Base-by-base conservation (phyloP, 2,329 filamentous ascomycete species). In the Phaeomoniella chlamydospora region DNA sequence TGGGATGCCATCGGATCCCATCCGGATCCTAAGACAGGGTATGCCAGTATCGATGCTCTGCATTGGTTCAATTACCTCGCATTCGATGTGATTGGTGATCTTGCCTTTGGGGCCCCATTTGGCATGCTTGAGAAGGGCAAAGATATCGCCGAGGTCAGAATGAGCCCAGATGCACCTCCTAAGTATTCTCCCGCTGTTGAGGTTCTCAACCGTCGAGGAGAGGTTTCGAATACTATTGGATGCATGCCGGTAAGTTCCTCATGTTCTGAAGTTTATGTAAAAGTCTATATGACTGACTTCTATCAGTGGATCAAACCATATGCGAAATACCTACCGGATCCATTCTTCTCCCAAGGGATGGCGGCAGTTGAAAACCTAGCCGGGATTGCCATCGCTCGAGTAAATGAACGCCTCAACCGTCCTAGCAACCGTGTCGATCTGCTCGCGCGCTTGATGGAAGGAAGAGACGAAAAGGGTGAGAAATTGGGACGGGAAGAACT, bases 171-270 rank as follows among this genome's bases (percentile, higher is more conserved):
- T 40, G 64, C 68, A 1, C 64, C 72, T 2, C 71, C 80, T 3
- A 72, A 73, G 17, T 84, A 80, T 48, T 80, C 80, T 0, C 72
- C 79, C 0, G 87, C 86, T 6, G 83, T 94, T 42, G 77, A 94
- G 58, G 87, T 93, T 3, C 65, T 94, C 37, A 94, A 94, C 60
- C 73, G 86, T 11, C 70, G 86, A 34, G 87, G 86, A 37, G 86
- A 94, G 51, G 84, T 94, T 18, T 87, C 79, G 10, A 81, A 76
- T 3, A 77, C 85, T 0, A 65, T 94, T 3, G 86, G 86, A 2
- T 81, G 74, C 49, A 63, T 78, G 37, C 84, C 86, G 0, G 57
- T 63, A 39, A 26, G 22, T 26, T n/a, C 22, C n/a, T n/a, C n/a
- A n/a, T n/a, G n/a, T n/a, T n/a, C n/a, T n/a, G n/a, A n/a, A n/a